Base-by-base conservation (phyloP, 1,284 basidiomycete species). In the Microbotryomycetes sp. region DNA sequence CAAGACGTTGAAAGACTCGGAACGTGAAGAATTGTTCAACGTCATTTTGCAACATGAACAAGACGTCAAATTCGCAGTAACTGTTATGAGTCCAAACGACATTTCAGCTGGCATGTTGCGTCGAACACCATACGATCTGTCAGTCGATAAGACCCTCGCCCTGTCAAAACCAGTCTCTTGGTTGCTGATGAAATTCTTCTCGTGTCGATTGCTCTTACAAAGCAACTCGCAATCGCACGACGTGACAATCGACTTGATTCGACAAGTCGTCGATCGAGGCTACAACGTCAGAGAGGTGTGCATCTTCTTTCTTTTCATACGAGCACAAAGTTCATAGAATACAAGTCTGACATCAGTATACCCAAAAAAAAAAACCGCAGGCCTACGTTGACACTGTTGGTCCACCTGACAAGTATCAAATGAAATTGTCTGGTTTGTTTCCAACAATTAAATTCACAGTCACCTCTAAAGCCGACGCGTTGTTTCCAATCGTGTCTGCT, bases 311-410 rank as follows among this genome's bases (percentile, higher is more conserved):
- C 16, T 29, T 45, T n/a, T 16, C 32, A 26, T 48, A 3, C 15
- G 6, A 16, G 25, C 12, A 6, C n/a, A 5, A 28, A 52, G 15
- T 6, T 29, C 9, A 25, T 25, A 22, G 7, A 26, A 16, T 45
- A 28, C 25, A 16, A 23, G 4, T n/a, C 23, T 14, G 28, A n/a
- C 28, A 62, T 30, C 25, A 29, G 56, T 19, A 26, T 32, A n/a
- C 12, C 36, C 12, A 49, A 23, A 9, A 19, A 2, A 14, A 36
- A 36, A 54, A 31, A 48, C 46, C 50, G 6, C 67, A 96, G 87
- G 88, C 94, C 56, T 98, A 88, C 72, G 93, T 98, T 61, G 94
- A 98, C 74, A 94, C 96, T 0, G 83, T 98, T 1, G 94, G 94
- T 36, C 87, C 86, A 25, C 88, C 90, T 1, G 84, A 84, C 26